Base-by-base conservation (phyloP, 139 green algal genomes). In the Tetraselmis chui region DNA sequence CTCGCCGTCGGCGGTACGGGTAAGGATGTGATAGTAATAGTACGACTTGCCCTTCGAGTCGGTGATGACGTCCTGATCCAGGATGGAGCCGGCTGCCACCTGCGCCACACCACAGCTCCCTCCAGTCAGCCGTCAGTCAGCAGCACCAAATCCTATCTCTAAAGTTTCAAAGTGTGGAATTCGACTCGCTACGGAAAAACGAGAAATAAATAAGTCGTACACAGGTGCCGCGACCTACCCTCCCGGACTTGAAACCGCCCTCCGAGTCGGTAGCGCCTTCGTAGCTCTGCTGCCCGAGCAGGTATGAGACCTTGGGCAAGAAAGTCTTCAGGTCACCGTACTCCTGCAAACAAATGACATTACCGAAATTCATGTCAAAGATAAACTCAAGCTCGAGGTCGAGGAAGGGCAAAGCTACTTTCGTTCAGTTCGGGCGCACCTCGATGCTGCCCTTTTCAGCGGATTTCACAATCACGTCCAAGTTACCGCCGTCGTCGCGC, bases 31-130 rank as follows among this genome's bases (percentile, higher is more conserved):
- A 31, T 85, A 87, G 85, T 92, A 95, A 94, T 99, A 99, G 94
- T 98, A 99, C 74, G 89, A 92, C 91, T 96, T 97, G 87, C 97
- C 97, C 87, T 97, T 97, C 86, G 95, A 95, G 87, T 97, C 93
- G 30, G 87, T 95, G n/a, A 83, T 85, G 58, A 89, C 86, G 59
- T 84, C 76, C 28, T 94, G 86, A 79, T 95, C 94, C 80, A 99
- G 88, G 59, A 99, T 84, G 30, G 89, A 91, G 59, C 93, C 95
- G 30, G 87, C 89, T 0, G 93, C 90, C 67, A 98, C 93, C 59
- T 92, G 91, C 92, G 94, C 92, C 58, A 88, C 76, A 1, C 86
- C 91, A 88, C n/a, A n/a, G n/a, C n/a, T n/a, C n/a, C n/a, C n/a
- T n/a, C n/a, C n/a, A n/a, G n/a, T n/a, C n/a, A n/a, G n/a, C n/a